Base-by-base conservation (phyloP, 306 rosid species). In the Calophaca sinica region DNA sequence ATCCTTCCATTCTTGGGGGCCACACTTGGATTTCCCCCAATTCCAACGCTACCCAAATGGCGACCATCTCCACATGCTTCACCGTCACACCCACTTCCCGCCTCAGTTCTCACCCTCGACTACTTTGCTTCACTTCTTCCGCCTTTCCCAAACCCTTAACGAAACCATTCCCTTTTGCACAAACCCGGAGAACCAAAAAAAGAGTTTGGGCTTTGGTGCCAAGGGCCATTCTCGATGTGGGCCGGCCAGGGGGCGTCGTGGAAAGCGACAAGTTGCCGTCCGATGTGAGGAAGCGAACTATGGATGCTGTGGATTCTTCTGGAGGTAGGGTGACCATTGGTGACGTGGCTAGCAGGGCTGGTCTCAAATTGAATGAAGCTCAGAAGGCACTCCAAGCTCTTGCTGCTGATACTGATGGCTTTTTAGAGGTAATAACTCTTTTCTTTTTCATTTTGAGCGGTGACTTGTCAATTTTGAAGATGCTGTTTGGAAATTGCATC, bases 321-420 rank as follows among this genome's bases (percentile, higher is more conserved):
- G 98, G 96, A 26, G 96, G 98, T 33, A 90, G 96, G 70, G 96
- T 94, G 0, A 94, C 97, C 51, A 57, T 92, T 31, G 97, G 99
- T 7, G 99, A 94, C 54, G 98, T 94, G 52, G 91, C 96, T 2
- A 84, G 99, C 59, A 79, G 85, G 33, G 96, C 98, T 71, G 99
- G 99, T 10, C 89, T 92, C 8, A 89, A 89, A 82, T 74, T 94
- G 80, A 85, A 90, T 79, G 80, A 90, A 74, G 96, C 93, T 79
- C 97, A 94, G 89, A 90, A 88, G 62, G 97, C 98, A 42, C 77
- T 94, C 72, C 99, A 92, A 62, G 99, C 99, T 61, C 88, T 91
- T 35, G 93, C 97, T 68, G 84, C 97, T 60, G 98, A 94, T 73
- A 72, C 99, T 0, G 65, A 87, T 76, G 97, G 99, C 10, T 92